Conservation (phyloP, 2,329 filamentous ascomycete species). For the Nemania bipapillata region DNA sequence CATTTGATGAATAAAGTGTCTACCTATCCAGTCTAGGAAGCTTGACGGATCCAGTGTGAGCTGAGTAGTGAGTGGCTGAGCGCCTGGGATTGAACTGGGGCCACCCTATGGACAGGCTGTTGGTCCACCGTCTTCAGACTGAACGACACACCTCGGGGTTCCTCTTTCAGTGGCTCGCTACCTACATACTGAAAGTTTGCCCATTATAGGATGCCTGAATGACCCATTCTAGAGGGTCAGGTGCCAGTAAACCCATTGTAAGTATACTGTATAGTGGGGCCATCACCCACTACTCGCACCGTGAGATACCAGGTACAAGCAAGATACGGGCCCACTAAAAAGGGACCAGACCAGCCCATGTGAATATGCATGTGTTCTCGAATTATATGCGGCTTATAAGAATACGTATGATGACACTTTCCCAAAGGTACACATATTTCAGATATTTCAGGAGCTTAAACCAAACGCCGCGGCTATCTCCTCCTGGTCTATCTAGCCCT, state of each 20-base stretch:
- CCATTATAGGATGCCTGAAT: not conserved
- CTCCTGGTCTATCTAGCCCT: not conserved
- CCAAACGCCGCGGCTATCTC: not conserved
- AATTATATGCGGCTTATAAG: constrained; percentile 23
- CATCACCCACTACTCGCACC: too few relatives aligned
- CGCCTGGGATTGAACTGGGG: constrained; percentile 18
- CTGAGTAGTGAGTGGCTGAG: constrained; percentile 37
- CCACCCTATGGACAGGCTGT: not conserved
- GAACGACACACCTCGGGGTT: constrained; percentile 5
- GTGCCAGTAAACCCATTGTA: constrained; percentile 14
- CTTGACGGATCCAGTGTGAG: constrained; percentile 30
- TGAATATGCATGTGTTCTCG: constrained; percentile 15
- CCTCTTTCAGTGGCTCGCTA: constrained; percentile 1
- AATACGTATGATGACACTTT: constrained; percentile 31
- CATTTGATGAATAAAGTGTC: constrained; percentile 40
- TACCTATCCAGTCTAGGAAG: constrained; percentile 26
- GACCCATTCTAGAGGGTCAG: constrained; percentile 19
- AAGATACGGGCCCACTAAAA: not conserved
- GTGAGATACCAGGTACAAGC: not conserved
- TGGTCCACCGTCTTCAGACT: not conserved
- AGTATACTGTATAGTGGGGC: not conserved
- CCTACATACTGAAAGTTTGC: not conserved
- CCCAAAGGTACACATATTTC: too few relatives aligned
- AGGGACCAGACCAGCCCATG: not conserved
- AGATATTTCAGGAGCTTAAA: constrained; percentile 12